These are phyloP conservation scores for Septoria petroselini DNA, from an alignment of 2,329 filamentous ascomycete genomes.

Conservation along the genomic window DNA sequence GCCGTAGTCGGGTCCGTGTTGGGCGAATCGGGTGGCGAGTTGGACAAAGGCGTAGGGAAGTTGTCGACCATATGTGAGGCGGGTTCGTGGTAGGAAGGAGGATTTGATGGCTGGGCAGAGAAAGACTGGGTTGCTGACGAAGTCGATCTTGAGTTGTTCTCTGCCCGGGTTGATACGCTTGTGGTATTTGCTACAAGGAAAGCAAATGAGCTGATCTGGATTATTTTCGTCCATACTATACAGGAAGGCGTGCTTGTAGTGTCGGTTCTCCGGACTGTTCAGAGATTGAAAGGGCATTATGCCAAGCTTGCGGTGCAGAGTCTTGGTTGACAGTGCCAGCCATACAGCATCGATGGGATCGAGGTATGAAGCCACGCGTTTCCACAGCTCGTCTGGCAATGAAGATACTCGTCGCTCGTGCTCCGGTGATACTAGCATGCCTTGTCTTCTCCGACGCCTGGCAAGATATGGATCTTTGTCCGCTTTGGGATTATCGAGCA, in stretches of 20 bases:
- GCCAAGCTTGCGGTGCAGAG: conserved; percentile 46
- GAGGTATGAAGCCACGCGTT: conserved; percentile 43
- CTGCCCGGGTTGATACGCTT: conserved; percentile 51
- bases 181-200: conserved; percentile 57
- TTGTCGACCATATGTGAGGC: conserved; percentile 54
- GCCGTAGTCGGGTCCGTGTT: conserved; percentile 50
- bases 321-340: conserved; percentile 51
- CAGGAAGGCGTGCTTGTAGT: conserved; percentile 52
- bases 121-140: conserved; percentile 56
- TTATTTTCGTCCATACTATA: conserved; percentile 50
- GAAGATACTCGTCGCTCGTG: conserved; percentile 46
- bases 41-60: conserved; percentile 60
- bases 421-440: conserved; percentile 21
- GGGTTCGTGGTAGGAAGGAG: conserved; percentile 50
- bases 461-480: conserved; percentile 8
- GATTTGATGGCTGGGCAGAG: conserved; percentile 54
- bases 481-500: conserved; percentile 26
- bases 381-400: conserved; percentile 49
- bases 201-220: conserved; percentile 58
- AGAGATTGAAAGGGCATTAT: conserved; percentile 42
- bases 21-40: conserved; percentile 51
- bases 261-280: conserved; percentile 44
- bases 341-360: conserved; percentile 48
- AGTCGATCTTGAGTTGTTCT: conserved; percentile 54
- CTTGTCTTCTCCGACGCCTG: conserved; percentile 13